Evolutionary conservation across 352 stramenopile genomes (phyloP), one percentile per base, ranked within the genome.

Genomic region (Pythium vanterpoolii): DNA sequence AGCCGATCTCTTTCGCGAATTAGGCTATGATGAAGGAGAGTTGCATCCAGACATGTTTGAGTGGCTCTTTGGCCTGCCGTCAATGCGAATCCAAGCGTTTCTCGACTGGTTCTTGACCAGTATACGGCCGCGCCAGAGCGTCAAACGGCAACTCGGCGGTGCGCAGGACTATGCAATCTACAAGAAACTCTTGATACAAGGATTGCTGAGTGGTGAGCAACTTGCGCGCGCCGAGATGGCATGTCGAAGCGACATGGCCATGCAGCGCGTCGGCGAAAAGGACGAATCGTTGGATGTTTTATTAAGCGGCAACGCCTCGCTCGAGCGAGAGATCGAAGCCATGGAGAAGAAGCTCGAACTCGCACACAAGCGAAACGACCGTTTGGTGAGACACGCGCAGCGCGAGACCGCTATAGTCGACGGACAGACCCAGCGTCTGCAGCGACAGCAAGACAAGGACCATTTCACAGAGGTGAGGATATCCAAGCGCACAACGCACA

Each of bases 51-150:
- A 79, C 28, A 56, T 58, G 45, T 71, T 77, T 24, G 72, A 76
- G 48, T 60, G 55, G 47, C 63, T 80, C 8, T 77, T 77, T 23
- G 69, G 60, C 27, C 51, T 80, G 8, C 72, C 72, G 21, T 80
- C 72, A 2, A 42, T 77, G 53, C 72, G 72, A 24, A 49, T 80
- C 16, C 72, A 77, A 64, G 72, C 66, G 44, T 77, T 77, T 57
- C 62, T 80, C 30, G 69, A 76, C 42, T 80, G 72, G 72, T 76
- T 80, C 31, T 14, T 76, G 36, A 45, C 66, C 55, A 56, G 56
- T 18, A 43, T 76, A 42, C 60, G 48, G 10, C 63, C 72, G 40
- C 72, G 62, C 3, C 66, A 72, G 13, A 71, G 66, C 47, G 69
- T 77, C 27, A 53, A 57, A 26, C 59, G 46, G 8, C 60, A 68